Base-by-base conservation (phyloP, 2,329 filamentous ascomycete species). In the Calonectria hongkongensis region DNA sequence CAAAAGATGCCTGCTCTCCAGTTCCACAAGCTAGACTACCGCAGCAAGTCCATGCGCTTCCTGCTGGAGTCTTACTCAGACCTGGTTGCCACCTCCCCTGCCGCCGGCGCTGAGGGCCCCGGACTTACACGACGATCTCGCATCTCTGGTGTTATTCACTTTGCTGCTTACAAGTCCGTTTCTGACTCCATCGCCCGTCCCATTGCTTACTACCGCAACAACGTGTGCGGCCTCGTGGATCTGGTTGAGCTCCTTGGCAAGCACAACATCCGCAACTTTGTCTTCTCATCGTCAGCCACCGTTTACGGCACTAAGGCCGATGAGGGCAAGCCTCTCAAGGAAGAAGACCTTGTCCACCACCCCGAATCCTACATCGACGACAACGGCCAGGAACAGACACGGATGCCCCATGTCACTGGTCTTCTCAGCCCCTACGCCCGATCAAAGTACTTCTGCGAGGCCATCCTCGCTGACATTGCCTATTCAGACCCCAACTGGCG, bases 371-470 rank as follows among this genome's bases (percentile, higher is more conserved):
- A 25, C 89, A 90, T 79, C 13, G 84, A 86, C 68, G 83, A 85
- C 48, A 87, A 89, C 33, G 68, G 73, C 50, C 67, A 76, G 43
- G 73, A 81, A 81, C 3, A 86, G 86, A 50, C 62, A 18, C 48
- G 62, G 25, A 69, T 70, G 63, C 73, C 73, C 21, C 64, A 63
- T 43, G 73, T 74, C 18, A 56, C 87, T 18, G 90, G 91, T 12
- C 86, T 93, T 71, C 92, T 91, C 16, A 92, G 90, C 76, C 91
- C 92, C 1, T 93, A 93, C 78, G 92, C 91, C 21, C 87, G 92
- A 66, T 90, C 91, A 2, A 93, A 93, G 81, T 93, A 90, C 86
- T 91, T 93, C 83, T 91, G 90, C 72, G 92, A 93, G 79, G 91
- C 91, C 10, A 93, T 93, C 58, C 83, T 93, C 16, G 89, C 89